A percentile compares a stretch with the other conserved stretches of the same genome.
phyloP scores from a whole-genome alignment of 441 rosid genomes.

The Dalechampia spathulata region DNA sequence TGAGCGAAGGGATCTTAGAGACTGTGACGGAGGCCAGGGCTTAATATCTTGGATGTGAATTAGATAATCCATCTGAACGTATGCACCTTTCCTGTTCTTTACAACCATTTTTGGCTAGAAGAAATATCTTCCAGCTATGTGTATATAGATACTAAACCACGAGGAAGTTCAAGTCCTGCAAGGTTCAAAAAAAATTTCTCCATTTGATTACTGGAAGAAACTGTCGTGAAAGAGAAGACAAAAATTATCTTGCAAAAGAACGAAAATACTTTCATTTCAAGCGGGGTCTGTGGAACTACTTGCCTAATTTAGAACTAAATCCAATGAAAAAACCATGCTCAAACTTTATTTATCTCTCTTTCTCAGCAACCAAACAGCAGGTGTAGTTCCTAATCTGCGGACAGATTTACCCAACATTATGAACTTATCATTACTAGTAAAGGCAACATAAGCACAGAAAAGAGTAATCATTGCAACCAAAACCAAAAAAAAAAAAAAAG shows the following conservation, averaged over 20 bases:
- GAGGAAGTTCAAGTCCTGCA: slow-evolving; percentile 16
- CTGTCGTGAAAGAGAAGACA: neutral
- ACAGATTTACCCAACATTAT: neutral
- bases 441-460: neutral
- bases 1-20: slow-evolving; percentile 76
- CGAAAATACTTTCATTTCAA: neutral
- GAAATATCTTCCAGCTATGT: slow-evolving; percentile 10
- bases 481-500: neutral
- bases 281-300: neutral
- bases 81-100: slow-evolving; percentile 49
- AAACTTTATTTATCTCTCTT: neutral
- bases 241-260: neutral
- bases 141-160: slow-evolving; percentile 6
- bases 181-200: neutral
- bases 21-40: slow-evolving; percentile 99
- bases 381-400: neutral
- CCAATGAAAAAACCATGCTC: neutral
- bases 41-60: slow-evolving; percentile 78
- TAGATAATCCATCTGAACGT: slow-evolving; percentile 52
- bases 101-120: slow-evolving; percentile 45
- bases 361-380: slow-evolving; percentile 1
- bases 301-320: neutral
- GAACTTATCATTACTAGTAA: neutral
- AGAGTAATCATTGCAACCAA: neutral
- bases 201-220: neutral